Evolutionary conservation across 2,329 filamentous ascomycete species (phyloP), one percentile per base, ranked within the genome.

Genomic region (Aspergillus latus): DNA sequence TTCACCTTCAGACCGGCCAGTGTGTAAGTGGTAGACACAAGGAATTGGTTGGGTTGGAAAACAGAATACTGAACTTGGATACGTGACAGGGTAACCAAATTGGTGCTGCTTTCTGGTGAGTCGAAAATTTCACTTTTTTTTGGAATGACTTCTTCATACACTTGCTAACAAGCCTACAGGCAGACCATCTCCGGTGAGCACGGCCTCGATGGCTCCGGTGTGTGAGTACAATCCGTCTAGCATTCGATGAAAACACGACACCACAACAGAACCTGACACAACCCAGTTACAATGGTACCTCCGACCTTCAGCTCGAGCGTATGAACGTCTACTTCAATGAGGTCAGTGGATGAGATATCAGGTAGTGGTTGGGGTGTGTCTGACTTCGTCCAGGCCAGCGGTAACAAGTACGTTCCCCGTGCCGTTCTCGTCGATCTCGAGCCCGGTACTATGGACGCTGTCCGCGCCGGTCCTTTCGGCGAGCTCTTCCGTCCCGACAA

Each of bases 311-410:
- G 86, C 88, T 97, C 70, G 94, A 99, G 89, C 92, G 94, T 74
- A 96, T 99, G 92, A 99, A 92, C 80, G 93, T 97, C 79, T 97
- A 97, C 87, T 97, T 97, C 88, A 92, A 91, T 79, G 92, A 96
- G 84, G 87, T 89, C 76, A 64, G 76, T 71, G 51, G 52, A 44
- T 21, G 10, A 37, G 34, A 5, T 34, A 5, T 7, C 6, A 16
- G 9, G 40, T 29, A 5, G 32, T 44, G 15, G 52, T 21, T 21
- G 26, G 11, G 37, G 21, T 48, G 16, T 34, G 36, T 50, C 58
- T 64, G 30, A 63, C 48, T 32, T 7, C 34, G 47, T 56, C 32
- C 54, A 63, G 58, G 57, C 46, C 64, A 92, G 90, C 64, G 89
- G 89, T 77, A 96, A 97, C 89, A 97, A 97, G 84, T 97, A 96